phyloP scores from a whole-genome alignment of 1,284 basidiomycete species.

The Clitocybe nebularis region DNA sequence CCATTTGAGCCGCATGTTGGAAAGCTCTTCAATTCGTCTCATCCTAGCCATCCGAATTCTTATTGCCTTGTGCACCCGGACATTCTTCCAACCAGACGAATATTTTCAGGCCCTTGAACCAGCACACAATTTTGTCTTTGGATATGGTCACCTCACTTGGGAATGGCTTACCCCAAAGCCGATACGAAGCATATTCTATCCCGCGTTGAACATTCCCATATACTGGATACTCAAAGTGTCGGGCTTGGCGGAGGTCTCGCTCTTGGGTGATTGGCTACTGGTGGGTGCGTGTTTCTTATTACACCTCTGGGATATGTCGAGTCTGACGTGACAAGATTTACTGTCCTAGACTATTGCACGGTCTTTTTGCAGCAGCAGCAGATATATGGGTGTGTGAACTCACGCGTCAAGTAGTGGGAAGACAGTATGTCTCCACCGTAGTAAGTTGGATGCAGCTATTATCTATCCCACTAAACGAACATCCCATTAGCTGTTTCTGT shows the following conservation, averaged over 20 bases:
- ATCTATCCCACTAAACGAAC: too few relatives aligned
- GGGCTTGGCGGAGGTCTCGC: constrained; percentile 41
- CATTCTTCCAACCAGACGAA: constrained; percentile 98
- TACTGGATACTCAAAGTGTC: constrained; percentile 68
- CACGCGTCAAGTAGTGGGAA: constrained; percentile 57
- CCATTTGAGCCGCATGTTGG: constrained; percentile 5
- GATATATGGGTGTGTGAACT: constrained; percentile 75
- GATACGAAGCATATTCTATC: constrained; percentile 72
- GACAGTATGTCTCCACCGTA: constrained; percentile 53
- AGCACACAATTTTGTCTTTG: constrained; percentile 86
- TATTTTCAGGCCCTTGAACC: constrained; percentile 95
- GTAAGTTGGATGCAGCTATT: too few relatives aligned
- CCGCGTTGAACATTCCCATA: constrained; percentile 72
- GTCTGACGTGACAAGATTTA: constrained; percentile 12
- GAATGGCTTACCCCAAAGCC: constrained; percentile 82
- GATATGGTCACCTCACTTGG: constrained; percentile 93
- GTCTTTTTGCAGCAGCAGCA: constrained; percentile 74
- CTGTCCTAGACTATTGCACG: constrained; percentile 77
- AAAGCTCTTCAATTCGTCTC: constrained; percentile 16
- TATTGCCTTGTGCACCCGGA: constrained; percentile 70
- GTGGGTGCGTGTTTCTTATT: constrained; percentile 42
- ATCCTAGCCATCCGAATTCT: constrained; percentile 47
- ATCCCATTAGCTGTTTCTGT: constrained; percentile 68
- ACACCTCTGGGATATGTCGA: background rate
- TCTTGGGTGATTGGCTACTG: constrained; percentile 41